Evolutionary conservation across 768 basidiomycete genomes (phyloP), one percentile per base, ranked within the genome.

Genomic region (Postia placenta): DNA sequence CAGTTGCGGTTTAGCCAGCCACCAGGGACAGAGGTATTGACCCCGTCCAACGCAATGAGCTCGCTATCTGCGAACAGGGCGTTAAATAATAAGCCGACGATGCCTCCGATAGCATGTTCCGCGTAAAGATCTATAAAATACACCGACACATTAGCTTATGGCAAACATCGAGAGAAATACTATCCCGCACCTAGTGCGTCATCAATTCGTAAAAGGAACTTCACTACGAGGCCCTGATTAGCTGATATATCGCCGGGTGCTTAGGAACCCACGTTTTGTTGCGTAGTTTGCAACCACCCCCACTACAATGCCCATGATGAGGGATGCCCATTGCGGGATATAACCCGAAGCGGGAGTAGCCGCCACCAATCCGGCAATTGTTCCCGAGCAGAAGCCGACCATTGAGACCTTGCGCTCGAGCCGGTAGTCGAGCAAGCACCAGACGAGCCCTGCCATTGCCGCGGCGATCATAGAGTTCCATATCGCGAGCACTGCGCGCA

Each of bases 341-440:
- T 69, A 93, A 27, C 93, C 92, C 11, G 86, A 85, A 9, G 88
- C 84, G 9, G 93, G 92, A 12, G 92, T 94, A 38, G 90, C 90
- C 28, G 87, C 88, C 45, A 93, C 91, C 42, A 91, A 75, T 38
- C 90, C 92, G 20, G 90, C 85, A 53, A 95, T 87, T 17, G 90
- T 89, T 20, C 92, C 92, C 1, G 80, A 90, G 67, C 93, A 95
- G 66, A 96, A 87, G 25, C 91, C 90, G 56, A 95, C 90, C 78
- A 92, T 92, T 26, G 79, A 88, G 74, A 80, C 92, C 65, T 89
- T 87, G 47, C 81, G 72, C 64, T 91, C 87, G 48, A 87, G 71
- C 27, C 89, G 73, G 63, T 76, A 92, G 68, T 92, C 90, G 48
- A 88, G 73, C 46, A 83, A 64, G 58, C 84, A 88, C 90, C 92